These are phyloP conservation scores for Kodamaea kaohsiungensis DNA, from an alignment of 805 yeast genomes.

Conservation along the genomic window DNA sequence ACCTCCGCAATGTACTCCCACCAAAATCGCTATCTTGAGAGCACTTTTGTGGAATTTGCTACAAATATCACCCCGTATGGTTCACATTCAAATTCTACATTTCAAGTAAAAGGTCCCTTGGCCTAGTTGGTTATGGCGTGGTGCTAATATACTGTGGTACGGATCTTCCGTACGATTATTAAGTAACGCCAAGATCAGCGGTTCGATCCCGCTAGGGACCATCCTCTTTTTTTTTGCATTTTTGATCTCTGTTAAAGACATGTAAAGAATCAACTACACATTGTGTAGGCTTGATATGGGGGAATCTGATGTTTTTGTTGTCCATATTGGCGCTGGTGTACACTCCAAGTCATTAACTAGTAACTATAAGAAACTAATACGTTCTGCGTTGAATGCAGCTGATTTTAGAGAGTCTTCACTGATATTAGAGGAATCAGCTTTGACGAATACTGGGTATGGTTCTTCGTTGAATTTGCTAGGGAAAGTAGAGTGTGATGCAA, in stretches of 20 bases:
- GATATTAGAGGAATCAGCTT: slow-evolving; percentile 35
- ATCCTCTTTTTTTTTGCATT: slow-evolving; percentile 5
- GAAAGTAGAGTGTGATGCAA: slow-evolving; percentile 46
- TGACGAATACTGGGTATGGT: slow-evolving; percentile 54
- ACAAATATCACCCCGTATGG: too few species aligned
- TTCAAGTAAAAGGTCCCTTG: slow-evolving; percentile 54
- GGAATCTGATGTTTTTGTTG: slow-evolving; percentile 15
- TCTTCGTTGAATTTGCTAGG: slow-evolving; percentile 44
- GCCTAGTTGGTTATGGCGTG: slow-evolving; percentile 57
- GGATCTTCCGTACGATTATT: too few species aligned
- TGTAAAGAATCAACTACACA: neutral
- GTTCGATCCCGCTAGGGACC: slow-evolving; percentile 44
- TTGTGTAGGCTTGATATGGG: neutral
- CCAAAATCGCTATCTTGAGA: too few species aligned
- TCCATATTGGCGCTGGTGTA: slow-evolving; percentile 57
- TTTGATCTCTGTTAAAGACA: neutral
- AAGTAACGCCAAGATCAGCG: slow-evolving; percentile 50
- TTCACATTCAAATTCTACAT: too few species aligned
- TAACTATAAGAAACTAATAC: slow-evolving; percentile 30
- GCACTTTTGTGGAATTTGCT: too few species aligned
- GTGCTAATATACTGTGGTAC: slow-evolving; percentile 52
- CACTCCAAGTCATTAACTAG: slow-evolving; percentile 27
- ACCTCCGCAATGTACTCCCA: too few species aligned
- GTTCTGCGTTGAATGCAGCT: slow-evolving; percentile 21
- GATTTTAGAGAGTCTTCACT: slow-evolving; percentile 17